These are phyloP conservation scores for Penicillium argentinense DNA, from an alignment of 495 filamentous ascomycete species.

Conservation along the genomic window DNA sequence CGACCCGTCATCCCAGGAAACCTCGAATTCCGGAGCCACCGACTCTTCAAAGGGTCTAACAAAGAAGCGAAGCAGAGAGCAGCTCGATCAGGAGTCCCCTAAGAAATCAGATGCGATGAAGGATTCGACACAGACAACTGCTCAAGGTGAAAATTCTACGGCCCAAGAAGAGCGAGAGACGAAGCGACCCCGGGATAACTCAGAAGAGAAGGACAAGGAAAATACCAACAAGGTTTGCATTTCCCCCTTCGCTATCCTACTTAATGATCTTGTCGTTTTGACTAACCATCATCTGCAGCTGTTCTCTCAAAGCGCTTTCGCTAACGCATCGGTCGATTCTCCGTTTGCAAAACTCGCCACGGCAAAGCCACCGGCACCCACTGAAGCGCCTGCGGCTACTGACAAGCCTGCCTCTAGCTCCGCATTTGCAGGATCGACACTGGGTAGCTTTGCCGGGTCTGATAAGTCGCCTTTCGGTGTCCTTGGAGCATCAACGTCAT, in stretches of 20 bases:
- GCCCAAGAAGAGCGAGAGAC: constrained; percentile 43
- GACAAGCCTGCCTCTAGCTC: constrained; percentile 39
- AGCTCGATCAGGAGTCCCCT: constrained; percentile 44
- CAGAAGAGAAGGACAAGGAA: constrained; percentile 32
- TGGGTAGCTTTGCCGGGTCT: constrained; percentile 53
- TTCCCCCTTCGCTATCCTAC: too few species aligned
- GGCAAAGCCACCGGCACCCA: constrained; percentile 20
- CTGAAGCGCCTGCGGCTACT: constrained; percentile 4
- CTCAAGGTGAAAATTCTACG: neutral
- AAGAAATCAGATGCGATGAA: constrained; percentile 15
- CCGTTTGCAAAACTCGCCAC: constrained; percentile 48
- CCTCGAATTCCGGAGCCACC: neutral
- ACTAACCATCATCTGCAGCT: constrained; percentile 30
- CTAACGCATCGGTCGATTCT: constrained; percentile 50
- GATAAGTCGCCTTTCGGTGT: constrained; percentile 58
- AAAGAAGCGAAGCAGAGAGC: constrained; percentile 55
- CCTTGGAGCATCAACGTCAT: constrained; percentile 41
- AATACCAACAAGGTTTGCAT: constrained; percentile 17
- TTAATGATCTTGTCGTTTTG: too few species aligned
- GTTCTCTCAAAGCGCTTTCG: constrained; percentile 50
- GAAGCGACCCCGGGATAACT: constrained; percentile 47
- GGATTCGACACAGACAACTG: neutral
- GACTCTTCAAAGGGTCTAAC: constrained; percentile 25
- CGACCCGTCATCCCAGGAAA: constrained; percentile 13
- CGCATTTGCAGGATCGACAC: constrained; percentile 53